phyloP scores from a whole-genome alignment of 2,329 filamentous ascomycete species.

The Ceratocystis diversiconidia region DNA sequence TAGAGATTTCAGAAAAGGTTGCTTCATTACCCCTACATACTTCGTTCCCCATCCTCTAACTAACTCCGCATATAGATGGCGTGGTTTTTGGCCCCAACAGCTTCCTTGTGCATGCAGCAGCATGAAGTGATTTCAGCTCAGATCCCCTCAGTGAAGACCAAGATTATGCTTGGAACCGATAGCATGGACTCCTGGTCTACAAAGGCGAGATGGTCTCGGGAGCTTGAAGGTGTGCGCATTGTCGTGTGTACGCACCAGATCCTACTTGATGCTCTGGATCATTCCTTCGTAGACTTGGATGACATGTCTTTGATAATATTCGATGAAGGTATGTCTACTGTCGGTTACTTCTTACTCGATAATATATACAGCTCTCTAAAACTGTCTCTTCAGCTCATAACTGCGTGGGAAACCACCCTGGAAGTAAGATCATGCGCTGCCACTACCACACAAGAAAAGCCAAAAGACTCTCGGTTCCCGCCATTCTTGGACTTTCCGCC shows the following conservation, averaged over 20 bases:
- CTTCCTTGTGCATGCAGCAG: constrained; percentile 55
- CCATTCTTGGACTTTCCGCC: constrained; percentile 66
- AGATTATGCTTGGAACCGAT: constrained; percentile 52
- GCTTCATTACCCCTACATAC: not conserved
- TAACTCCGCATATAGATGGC: constrained; percentile 34
- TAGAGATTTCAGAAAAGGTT: constrained; percentile 1
- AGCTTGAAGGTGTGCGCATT: constrained; percentile 51
- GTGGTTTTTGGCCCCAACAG: constrained; percentile 63
- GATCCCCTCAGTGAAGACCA: constrained; percentile 44
- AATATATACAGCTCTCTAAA: not conserved
- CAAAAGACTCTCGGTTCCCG: constrained; percentile 35
- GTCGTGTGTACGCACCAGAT: constrained; percentile 67
- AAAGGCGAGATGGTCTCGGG: constrained; percentile 49
- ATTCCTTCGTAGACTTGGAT: constrained; percentile 56
- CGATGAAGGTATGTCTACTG: constrained; percentile 54
- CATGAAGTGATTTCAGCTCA: constrained; percentile 43
- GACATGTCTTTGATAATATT: constrained; percentile 58
- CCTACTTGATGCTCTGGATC: constrained; percentile 56
- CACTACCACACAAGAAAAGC: constrained; percentile 46
- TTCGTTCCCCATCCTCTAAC: constrained; percentile 20
- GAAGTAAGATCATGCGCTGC: constrained; percentile 56
- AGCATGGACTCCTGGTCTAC: constrained; percentile 61
- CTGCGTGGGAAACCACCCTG: constrained; percentile 48
- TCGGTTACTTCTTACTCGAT: not conserved
- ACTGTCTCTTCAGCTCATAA: constrained; percentile 48